Evolutionary conservation across 2,329 filamentous ascomycete genomes (phyloP), one percentile per base, ranked within the genome.

Genomic region (Colletotrichum eremochloae): DNA sequence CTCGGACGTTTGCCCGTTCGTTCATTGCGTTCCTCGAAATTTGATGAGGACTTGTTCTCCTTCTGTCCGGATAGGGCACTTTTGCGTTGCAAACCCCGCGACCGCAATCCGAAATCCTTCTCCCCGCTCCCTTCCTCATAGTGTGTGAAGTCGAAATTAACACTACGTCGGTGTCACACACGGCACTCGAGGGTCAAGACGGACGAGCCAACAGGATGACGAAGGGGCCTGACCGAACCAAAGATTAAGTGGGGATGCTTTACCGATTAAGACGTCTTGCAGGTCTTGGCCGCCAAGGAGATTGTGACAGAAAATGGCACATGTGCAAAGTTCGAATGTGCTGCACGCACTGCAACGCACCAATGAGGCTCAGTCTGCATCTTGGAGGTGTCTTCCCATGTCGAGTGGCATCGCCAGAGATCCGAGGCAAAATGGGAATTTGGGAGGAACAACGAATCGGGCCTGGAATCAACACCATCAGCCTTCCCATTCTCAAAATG

Each of bases 111-210:
- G 48, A 18, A 15, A 31, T 40, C 38, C 38, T 2, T 42, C 40
- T 9, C 8, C 8, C 9, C 11, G 18, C 3, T 7, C 48, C 48
- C n/a, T 4, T 4, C 18, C 18, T 1, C 7, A 40, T 29, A 4
- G 36, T 40, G 40, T 40, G 50, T 64, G 38, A 36, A 38, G 62
- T 64, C 29, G 18, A 6, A 55, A 42, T 64, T 55, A 53, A 29
- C 62, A 56, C 62, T 18, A 36, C 8, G 8, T 18, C 42, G 15
- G 42, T 12, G 33, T 14, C 31, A 24, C 33, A 2, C 24, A 12
- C 20, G 56, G 36, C 50, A 18, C 38, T 42, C 14, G 62, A 20
- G 48, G 20, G 14, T 5, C 12, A 14, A 29, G 38, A 53, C 48
- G 48, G 1, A 18, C 48, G 18, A 33, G 42, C 48, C 33, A 38